Conservation (phyloP, 2,329 filamentous ascomycete species). For the Sporothrix mexicana region DNA sequence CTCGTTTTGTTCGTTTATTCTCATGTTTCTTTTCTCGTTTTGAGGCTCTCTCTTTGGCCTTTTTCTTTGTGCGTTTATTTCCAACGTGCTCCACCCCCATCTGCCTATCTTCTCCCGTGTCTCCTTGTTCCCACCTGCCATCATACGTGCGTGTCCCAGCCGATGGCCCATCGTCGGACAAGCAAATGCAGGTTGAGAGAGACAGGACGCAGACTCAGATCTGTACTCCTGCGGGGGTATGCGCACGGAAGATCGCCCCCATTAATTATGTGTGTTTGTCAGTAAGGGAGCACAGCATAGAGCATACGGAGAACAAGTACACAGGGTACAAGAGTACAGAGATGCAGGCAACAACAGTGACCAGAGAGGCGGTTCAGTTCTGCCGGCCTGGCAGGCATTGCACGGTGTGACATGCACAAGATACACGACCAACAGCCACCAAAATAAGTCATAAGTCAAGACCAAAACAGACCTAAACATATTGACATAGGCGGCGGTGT, state of each 20-base stretch:
- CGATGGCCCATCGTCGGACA: slow-evolving; percentile 27
- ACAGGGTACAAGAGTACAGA: not conserved
- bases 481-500: not conserved
- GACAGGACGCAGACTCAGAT: slow-evolving; percentile 26
- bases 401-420: not conserved
- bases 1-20: not conserved
- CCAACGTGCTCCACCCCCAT: not conserved
- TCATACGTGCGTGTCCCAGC: slow-evolving; percentile 27
- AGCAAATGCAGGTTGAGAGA: slow-evolving; percentile 20
- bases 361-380: slow-evolving; percentile 12
- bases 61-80: not conserved
- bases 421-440: not conserved
- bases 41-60: not conserved
- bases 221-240: slow-evolving; percentile 19
- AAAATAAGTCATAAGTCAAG: too few relatives aligned
- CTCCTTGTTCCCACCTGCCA: slow-evolving; percentile 4
- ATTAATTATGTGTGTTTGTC: not conserved
- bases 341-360: not conserved
- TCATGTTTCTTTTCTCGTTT: not conserved
- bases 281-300: not conserved
- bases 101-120: not conserved
- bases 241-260: slow-evolving; percentile 12
- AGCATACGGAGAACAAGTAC: not conserved
- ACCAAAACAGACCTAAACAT: too few relatives aligned
- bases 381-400: not conserved